Evolutionary conservation across 768 basidiomycete genomes (phyloP).

Genomic region (Nidularia pulvinata): DNA sequence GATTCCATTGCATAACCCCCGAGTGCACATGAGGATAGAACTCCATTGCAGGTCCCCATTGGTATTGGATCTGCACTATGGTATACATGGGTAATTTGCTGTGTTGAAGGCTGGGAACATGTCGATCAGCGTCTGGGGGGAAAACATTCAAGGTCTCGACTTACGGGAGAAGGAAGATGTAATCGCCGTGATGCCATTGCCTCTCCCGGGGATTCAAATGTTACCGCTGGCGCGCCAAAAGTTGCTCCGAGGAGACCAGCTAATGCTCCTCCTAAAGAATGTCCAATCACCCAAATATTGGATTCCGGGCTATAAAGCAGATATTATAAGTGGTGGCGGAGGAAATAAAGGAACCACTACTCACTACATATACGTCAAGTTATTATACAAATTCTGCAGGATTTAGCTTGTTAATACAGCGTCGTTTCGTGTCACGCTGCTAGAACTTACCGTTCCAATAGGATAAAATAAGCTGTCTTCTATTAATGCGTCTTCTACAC

Average conservation of each 20-base stretch:
- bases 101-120: conserved; percentile 58
- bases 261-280: conserved; percentile 72
- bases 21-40: conserved; percentile 78
- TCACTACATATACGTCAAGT: conserved; percentile 86
- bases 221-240: conserved; percentile 85
- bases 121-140: not conserved
- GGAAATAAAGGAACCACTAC: conserved; percentile 5
- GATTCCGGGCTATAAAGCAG: conserved; percentile 55
- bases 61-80: conserved; percentile 96
- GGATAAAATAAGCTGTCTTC: conserved; percentile 90
- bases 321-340: not conserved
- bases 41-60: conserved; percentile 85
- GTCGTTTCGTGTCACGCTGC: too few relatives aligned
- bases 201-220: conserved; percentile 92
- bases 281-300: conserved; percentile 86
- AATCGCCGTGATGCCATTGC: conserved; percentile 75
- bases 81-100: conserved; percentile 88
- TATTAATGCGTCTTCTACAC: conserved; percentile 72
- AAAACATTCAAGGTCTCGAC: conserved; percentile 11
- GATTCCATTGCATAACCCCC: conserved; percentile 92
- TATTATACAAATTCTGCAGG: conserved; percentile 87
- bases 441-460: conserved; percentile 72
- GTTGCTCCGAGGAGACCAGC: conserved; percentile 85
- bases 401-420: too few relatives aligned
- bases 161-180: conserved; percentile 84